These are phyloP conservation scores for Ajuga chamaepitys DNA, from an alignment of 257 asterid species.

Conservation along the genomic window DNA sequence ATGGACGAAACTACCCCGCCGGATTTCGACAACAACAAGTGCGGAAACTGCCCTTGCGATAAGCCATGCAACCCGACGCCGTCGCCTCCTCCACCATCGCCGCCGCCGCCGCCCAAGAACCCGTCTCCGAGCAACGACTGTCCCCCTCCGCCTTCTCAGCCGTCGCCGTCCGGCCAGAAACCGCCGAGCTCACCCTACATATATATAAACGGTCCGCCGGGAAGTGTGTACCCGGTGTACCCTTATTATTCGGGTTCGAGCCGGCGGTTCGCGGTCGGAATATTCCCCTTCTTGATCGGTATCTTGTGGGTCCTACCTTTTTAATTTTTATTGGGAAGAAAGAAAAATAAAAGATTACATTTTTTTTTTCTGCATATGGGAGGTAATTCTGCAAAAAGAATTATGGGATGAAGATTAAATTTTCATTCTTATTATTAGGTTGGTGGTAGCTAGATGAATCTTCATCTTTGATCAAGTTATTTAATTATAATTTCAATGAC, in stretches of 20 bases:
- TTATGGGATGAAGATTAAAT: not conserved
- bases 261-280: slow-evolving; percentile 8
- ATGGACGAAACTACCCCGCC: slow-evolving; percentile 33
- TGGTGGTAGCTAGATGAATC: slow-evolving; percentile 10
- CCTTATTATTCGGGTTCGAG: slow-evolving; percentile 24
- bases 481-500: not conserved
- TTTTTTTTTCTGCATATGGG: not conserved
- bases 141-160: slow-evolving; percentile 63
- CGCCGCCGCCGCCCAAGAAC: slow-evolving; percentile 20
- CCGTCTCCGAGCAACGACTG: slow-evolving; percentile 35
- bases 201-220: slow-evolving; percentile 73
- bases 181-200: slow-evolving; percentile 48
- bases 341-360: not conserved
- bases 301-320: slow-evolving; percentile 18
- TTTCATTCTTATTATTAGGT: slow-evolving; percentile 16
- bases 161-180: slow-evolving; percentile 30
- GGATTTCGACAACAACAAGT: slow-evolving; percentile 45
- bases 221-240: slow-evolving; percentile 46
- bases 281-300: slow-evolving; percentile 21
- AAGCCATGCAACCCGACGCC: slow-evolving; percentile 43
- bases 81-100: slow-evolving; percentile 23
- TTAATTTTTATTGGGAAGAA: not conserved
- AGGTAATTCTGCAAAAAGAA: not conserved
- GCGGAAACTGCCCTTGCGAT: slow-evolving; percentile 73
- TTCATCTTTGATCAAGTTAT: slow-evolving; percentile 14